phyloP scores from a whole-genome alignment of 371 early-diverging fungal species.

The Mucor irregularis region DNA sequence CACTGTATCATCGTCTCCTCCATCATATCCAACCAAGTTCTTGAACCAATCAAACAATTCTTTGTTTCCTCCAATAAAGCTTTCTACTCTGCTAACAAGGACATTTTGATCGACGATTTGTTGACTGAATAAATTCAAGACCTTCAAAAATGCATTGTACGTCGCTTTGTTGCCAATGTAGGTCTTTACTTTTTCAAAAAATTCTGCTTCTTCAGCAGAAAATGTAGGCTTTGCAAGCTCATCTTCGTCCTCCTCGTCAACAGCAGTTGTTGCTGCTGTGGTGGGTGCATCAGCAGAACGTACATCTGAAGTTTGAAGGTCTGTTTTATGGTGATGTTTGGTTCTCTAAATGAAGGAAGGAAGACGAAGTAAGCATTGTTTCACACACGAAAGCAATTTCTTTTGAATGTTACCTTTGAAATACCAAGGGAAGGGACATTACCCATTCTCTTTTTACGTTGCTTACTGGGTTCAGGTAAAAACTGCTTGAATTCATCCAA shows the following conservation, averaged over 20 bases:
- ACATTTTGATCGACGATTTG: slow-evolving; percentile 84
- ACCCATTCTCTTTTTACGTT: slow-evolving; percentile 7
- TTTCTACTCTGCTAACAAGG: slow-evolving; percentile 78
- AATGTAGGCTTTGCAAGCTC: slow-evolving; percentile 3
- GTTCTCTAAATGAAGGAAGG: slow-evolving; percentile 3
- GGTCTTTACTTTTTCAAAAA: slow-evolving; percentile 87
- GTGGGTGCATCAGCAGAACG: slow-evolving; percentile 8
- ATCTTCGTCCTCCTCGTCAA: slow-evolving; percentile 1
- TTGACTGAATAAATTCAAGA: slow-evolving; percentile 95
- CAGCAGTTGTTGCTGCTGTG: background rate
- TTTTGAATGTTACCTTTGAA: slow-evolving; percentile 13
- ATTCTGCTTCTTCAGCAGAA: slow-evolving; percentile 75
- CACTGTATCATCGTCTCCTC: slow-evolving; percentile 44
- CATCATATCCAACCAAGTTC: slow-evolving; percentile 85
- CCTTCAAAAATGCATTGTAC: slow-evolving; percentile 93
- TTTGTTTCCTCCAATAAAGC: slow-evolving; percentile 70
- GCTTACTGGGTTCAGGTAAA: slow-evolving; percentile 68
- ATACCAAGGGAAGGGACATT: slow-evolving; percentile 1
- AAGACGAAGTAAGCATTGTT: background rate
- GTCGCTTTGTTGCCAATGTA: slow-evolving; percentile 77
- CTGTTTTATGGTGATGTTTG: slow-evolving; percentile 6
- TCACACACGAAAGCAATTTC: background rate
- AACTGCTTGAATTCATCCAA: slow-evolving; percentile 96
- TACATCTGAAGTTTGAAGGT: slow-evolving; percentile 14
- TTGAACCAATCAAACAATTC: slow-evolving; percentile 92